phyloP scores from a whole-genome alignment of 139 green algal species.

The Micromonas pusilla region DNA sequence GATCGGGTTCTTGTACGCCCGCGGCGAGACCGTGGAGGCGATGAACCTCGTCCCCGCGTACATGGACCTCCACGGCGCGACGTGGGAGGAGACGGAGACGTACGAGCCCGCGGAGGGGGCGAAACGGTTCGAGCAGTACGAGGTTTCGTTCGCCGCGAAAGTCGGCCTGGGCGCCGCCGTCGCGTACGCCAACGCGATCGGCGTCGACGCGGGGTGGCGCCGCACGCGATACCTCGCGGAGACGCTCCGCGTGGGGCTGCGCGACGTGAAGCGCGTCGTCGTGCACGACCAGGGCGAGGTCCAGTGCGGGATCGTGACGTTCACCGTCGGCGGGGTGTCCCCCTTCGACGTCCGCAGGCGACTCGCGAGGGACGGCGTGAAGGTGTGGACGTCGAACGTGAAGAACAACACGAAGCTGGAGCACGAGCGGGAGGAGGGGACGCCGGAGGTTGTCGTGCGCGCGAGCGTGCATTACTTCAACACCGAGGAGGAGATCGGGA shows the following conservation, averaged over 20 bases:
- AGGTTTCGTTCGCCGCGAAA: constrained; percentile 3
- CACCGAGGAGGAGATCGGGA: neutral
- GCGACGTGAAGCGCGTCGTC: neutral
- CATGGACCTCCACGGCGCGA: constrained; percentile 7
- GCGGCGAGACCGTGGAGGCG: neutral
- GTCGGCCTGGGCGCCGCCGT: neutral
- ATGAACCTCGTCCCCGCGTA: neutral
- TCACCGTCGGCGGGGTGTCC: neutral
- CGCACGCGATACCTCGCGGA: neutral
- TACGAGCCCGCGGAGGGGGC: neutral
- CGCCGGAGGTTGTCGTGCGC: neutral
- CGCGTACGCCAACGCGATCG: neutral
- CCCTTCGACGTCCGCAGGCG: neutral
- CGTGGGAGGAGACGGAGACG: neutral
- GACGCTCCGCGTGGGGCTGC: neutral
- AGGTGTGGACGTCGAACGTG: neutral
- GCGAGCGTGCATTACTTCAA: constrained; percentile 13
- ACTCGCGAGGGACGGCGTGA: neutral
- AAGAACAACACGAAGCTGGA: neutral
- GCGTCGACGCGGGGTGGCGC: neutral
- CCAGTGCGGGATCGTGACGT: constrained; percentile 10
- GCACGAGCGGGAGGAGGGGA: neutral
- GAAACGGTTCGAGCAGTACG: constrained; percentile 9
- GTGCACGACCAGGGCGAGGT: constrained; percentile 7
- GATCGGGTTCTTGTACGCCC: constrained; percentile 1